Evolutionary conservation across 192 early-diverging fungal species (phyloP), one percentile per base, ranked within the genome.

Genomic region (Coemansia asiatica): DNA sequence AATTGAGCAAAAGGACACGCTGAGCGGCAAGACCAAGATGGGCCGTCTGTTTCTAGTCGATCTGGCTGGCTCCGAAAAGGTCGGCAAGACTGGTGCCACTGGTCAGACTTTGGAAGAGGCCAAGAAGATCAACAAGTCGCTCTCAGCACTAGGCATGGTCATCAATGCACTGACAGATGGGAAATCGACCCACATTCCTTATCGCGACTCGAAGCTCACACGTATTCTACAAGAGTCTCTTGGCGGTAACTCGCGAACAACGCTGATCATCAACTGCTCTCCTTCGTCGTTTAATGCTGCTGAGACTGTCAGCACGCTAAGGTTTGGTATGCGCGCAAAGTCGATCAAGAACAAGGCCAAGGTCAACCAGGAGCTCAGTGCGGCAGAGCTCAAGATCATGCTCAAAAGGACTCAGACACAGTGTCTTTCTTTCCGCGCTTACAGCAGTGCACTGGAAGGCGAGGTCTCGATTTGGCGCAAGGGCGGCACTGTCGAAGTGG

Each of bases 311-410:
- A 86, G 90, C 51, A 98, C 96, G 1, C 83, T 99, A 56, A 86
- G 96, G 29, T 99, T 99, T 73, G 98, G 98, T 76, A 95, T 95
- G 86, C 87, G 95, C 68, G 98, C 98, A 57, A 99, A 99, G 86
- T 90, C 91, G 63, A 99, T 99, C 83, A 97, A 97, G 90, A 99
- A 99, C 88, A 98, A 98, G 87, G 96, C 98, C 76, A 96, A 95
- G 86, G 87, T 99, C 74, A 99, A 99, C 78, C 91, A 94, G 60
- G 98, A 99, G 77, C 87, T 97, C 54, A 91, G 89, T 53, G 89
- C 94, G 3, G 88, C 90, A 16, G 98, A 99, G 75, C 91, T 99
- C 78, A 99, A 99, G 85, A 84, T 83, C 2, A 80, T 97, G 61
- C 86, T 99, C 66, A 98, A 96, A 80, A 92, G 90, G 74, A 86